Base-by-base conservation (phyloP, 805 yeast genomes). In the Pichia nanzhaoensis region DNA sequence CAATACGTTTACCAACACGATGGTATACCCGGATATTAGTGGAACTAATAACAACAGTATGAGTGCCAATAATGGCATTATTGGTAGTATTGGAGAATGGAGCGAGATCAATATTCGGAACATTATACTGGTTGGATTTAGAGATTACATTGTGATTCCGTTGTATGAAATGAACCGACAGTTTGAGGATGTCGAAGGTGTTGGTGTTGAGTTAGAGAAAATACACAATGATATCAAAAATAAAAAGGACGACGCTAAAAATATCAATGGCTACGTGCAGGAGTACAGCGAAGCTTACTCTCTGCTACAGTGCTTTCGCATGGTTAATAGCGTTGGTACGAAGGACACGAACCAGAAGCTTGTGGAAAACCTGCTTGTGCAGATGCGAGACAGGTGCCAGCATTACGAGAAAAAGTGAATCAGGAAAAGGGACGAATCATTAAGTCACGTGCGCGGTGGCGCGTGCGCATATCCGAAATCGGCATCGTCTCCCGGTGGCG, bases 291-390 rank as follows among this genome's bases (percentile, higher is more conserved):
- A 49, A 13, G 59, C 53, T 3, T 47, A 46, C 24, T 13, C 39
- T 8, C 57, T 83, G 27, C 59, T 80, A 10, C 86, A 80, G 54
- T 83, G 91, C 54, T 73, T 82, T 51, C 78, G 83, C 7, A 66
- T 78, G 24, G 57, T 84, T 27, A 70, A 73, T 18, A 68, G 78
- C 1, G 69, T 79, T 3, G 74, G 73, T 37, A 70, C 80, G 0
- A 67, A 64, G 7, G 82, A 79, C 53, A 73, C 73, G 19, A 72
- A 74, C 46, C 89, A 82, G 54, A 66, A 65, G 34, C 67, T 73
- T n/a, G 66, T 82, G n/a, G 84, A 80, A 38, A 75, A 72, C 42
- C 58, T 78, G 45, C 61, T 75, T 31, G 35, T 38, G 16, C 41
- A 44, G 18, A 18, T 43, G 41, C 33, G 37, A 34, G 41, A 43